Base-by-base conservation (phyloP, 1,139 yeast genomes). In the Yamadazyma triangularis region DNA sequence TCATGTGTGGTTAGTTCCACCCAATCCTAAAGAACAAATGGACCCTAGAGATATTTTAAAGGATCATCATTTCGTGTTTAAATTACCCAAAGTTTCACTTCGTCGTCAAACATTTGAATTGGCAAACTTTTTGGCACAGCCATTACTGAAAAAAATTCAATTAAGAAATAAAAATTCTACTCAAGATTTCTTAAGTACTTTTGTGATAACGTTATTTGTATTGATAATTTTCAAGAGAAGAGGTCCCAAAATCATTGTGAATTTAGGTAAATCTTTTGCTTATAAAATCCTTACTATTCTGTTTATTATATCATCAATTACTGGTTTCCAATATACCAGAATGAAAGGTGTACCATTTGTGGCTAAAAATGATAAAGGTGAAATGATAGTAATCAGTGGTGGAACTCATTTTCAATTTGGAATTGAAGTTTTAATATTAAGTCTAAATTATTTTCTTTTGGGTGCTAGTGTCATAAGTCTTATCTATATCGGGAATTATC, bases 331-430 rank as follows among this genome's bases (percentile, higher is more conserved):
- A 54, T 83, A 77, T 47, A 70, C 83, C 1, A 54, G 71, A 18
- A 77, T 78, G 34, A 64, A 76, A 41, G 67, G 67, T 2, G 74
- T 77, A 1, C 87, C 89, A 3, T 76, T 83, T 33, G 44, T 82
- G n/a, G 77, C 82, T 2, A 61, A 60, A 33, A 60, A 66, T 42
- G 70, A 69, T 8, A 42, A 66, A 2, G 72, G 74, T 5, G 55
- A 60, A 5, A 53, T 75, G 23, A 65, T 80, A 51, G 65, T 61
- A 42, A 72, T 78, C 30, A 71, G 83, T 40, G 86, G 86, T 5
- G 86, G 84, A 2, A 53, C 57, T 6, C 73, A 69, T 35, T 77
- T 76, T 60, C 91, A 82, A 51, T 77, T 81, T 53, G 91, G 91
- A 1, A 55, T 73, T 4, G 93, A 83, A 50, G 66, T 78, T 2